Percentiles rank a stretch among this genome's conserved stretches.
Evolutionary conservation across 2,329 filamentous ascomycete species (phyloP).

Genomic region (Aspergillus sp.): DNA sequence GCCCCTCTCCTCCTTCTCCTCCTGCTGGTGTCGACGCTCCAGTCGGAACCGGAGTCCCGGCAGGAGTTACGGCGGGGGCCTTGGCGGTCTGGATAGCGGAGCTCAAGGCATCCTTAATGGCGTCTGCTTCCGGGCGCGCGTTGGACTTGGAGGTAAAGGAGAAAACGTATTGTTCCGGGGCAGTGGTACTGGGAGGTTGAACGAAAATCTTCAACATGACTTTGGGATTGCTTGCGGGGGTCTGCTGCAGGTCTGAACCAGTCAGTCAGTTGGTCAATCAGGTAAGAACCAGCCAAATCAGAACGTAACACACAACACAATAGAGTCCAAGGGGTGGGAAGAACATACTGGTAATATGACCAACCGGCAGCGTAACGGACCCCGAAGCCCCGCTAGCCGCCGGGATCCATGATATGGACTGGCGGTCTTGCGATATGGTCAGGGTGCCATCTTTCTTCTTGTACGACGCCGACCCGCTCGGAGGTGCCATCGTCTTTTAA

Average conservation of each 20-base stretch:
- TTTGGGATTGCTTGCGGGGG: conserved; percentile 76
- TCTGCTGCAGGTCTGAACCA: conserved; percentile 76
- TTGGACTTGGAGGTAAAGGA: conserved; percentile 72
- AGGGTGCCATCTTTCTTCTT: conserved; percentile 94
- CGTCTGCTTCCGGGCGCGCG: conserved; percentile 74
- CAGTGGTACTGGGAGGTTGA: conserved; percentile 41
- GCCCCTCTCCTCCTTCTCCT: no score
- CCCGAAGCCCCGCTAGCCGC: conserved; percentile 54
- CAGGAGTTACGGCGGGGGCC: conserved; percentile 17
- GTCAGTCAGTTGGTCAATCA: no score
- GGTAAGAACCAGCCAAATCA: conserved; percentile 3
- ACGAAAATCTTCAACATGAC: conserved; percentile 91
- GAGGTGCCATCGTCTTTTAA: conserved; percentile 37
- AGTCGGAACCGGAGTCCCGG: neutral
- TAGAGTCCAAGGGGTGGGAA: neutral
- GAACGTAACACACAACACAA: no score
- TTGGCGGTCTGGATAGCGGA: conserved; percentile 66
- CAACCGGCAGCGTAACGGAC: conserved; percentile 60
- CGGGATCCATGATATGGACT: conserved; percentile 73
- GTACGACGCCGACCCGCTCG: conserved; percentile 64
- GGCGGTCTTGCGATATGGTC: conserved; percentile 63
- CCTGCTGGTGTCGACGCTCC: conserved; percentile 11
- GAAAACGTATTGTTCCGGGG: conserved; percentile 67
- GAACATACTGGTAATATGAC: conserved; percentile 70
- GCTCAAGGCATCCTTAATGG: conserved; percentile 73